A percentile compares a stretch with the other conserved stretches of the same genome.
Evolutionary conservation across 495 filamentous ascomycete genomes (phyloP).

Genomic region (Penicillium pulvis): DNA sequence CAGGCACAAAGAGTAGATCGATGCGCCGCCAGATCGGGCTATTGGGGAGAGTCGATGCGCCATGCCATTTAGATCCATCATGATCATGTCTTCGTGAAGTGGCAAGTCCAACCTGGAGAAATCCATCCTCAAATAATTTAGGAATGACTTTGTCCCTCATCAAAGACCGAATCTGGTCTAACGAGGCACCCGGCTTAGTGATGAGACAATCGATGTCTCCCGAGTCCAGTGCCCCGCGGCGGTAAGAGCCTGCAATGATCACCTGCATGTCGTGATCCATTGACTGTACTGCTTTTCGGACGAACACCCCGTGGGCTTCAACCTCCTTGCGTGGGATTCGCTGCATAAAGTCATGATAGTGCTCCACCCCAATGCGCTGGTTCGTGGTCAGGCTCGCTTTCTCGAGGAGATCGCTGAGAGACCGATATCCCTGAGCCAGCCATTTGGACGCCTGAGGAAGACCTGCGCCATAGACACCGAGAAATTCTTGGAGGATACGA

Average conservation of each 20-base stretch:
- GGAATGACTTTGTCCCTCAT: slow-evolving; percentile 67
- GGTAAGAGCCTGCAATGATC: slow-evolving; percentile 82
- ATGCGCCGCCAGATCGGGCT: slow-evolving; percentile 72
- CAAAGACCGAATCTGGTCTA: slow-evolving; percentile 60
- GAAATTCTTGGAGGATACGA: slow-evolving; percentile 63
- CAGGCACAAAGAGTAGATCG: slow-evolving; percentile 85
- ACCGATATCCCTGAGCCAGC: slow-evolving; percentile 75
- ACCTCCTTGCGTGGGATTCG: slow-evolving; percentile 85
- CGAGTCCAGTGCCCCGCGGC: slow-evolving; percentile 71
- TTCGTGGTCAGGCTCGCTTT: slow-evolving; percentile 69
- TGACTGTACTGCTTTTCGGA: slow-evolving; percentile 59
- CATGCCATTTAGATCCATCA: slow-evolving; percentile 81
- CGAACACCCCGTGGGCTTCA: slow-evolving; percentile 64
- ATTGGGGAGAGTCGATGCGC: slow-evolving; percentile 69
- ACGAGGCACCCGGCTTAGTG: slow-evolving; percentile 64
- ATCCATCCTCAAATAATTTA: slow-evolving; percentile 58
- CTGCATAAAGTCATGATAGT: slow-evolving; percentile 78
- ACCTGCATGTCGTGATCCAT: slow-evolving; percentile 68
- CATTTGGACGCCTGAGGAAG: slow-evolving; percentile 70
- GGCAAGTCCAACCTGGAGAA: slow-evolving; percentile 60
- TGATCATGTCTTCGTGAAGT: slow-evolving; percentile 32
- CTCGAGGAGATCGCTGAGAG: slow-evolving; percentile 68
- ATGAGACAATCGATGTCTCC: slow-evolving; percentile 88
- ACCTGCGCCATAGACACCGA: slow-evolving; percentile 81
- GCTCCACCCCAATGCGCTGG: slow-evolving; percentile 78